phyloP scores from a whole-genome alignment of 1,139 yeast species.

The Kazachstania sp. region DNA sequence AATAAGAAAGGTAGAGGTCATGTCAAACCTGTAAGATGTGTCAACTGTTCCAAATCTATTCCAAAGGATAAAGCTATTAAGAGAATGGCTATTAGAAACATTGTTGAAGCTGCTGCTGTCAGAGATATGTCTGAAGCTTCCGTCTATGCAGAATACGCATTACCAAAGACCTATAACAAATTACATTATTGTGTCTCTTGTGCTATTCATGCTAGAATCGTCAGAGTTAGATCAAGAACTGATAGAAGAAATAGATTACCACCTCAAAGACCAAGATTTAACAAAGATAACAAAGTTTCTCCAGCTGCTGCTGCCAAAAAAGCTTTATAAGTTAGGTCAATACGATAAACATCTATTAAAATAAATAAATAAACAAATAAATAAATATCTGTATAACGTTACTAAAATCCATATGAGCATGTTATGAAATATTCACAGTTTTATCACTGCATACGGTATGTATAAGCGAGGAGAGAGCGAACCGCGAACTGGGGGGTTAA shows the following conservation, averaged over 20 bases:
- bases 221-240: constrained; percentile 98
- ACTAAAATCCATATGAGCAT: neutral
- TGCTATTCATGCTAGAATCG: constrained; percentile 99
- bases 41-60: constrained; percentile 99
- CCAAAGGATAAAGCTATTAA: constrained; percentile 99
- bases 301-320: constrained; percentile 98
- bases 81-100: constrained; percentile 99
- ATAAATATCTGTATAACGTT: neutral
- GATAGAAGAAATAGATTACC: constrained; percentile 99
- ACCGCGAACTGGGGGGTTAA: too few species aligned
- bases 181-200: constrained; percentile 99
- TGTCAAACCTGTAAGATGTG: constrained; percentile 99
- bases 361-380: neutral
- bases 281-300: constrained; percentile 82
- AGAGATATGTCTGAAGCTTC: constrained; percentile 99
- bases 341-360: neutral
- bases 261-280: constrained; percentile 98
- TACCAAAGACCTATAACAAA: constrained; percentile 99
- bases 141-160: constrained; percentile 97
- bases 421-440: neutral
- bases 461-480: too few species aligned
- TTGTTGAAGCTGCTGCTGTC: constrained; percentile 99
- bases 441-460: too few species aligned
- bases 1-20: constrained; percentile 99
- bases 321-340: constrained; percentile 40